A percentile compares a stretch with the other conserved stretches of the same genome.
Evolutionary conservation across 1,139 yeast species (phyloP).

Genomic region (Kodamaea arcana): DNA sequence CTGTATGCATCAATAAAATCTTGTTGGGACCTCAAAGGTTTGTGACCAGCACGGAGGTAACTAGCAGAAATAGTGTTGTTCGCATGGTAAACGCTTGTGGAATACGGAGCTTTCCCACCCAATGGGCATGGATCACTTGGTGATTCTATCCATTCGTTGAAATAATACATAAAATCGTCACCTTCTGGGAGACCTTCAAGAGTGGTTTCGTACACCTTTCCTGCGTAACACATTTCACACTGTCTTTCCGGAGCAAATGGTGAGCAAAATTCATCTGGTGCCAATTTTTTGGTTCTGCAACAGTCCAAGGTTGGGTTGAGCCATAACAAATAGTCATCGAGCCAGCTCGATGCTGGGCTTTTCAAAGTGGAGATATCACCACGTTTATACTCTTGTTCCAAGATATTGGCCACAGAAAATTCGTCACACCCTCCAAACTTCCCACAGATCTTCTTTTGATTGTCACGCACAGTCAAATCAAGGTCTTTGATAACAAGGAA

Average conservation of each 20-base stretch:
- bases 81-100: conserved; percentile 48
- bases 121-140: conserved; percentile 90
- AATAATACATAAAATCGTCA: conserved; percentile 65
- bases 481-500: conserved; percentile 71
- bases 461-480: conserved; percentile 55
- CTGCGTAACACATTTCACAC: conserved; percentile 67
- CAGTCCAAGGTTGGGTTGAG: conserved; percentile 85
- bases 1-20: conserved; percentile 82
- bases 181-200: conserved; percentile 87
- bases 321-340: conserved; percentile 86
- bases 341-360: conserved; percentile 88
- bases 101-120: conserved; percentile 93
- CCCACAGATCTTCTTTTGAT: conserved; percentile 80
- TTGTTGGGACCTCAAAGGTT: conserved; percentile 72
- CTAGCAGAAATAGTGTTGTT: conserved; percentile 50
- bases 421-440: conserved; percentile 80
- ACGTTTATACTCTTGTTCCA: conserved; percentile 81
- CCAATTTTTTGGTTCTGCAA: conserved; percentile 58
- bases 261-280: conserved; percentile 49
- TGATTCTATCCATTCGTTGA: conserved; percentile 79
- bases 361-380: conserved; percentile 59
- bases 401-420: conserved; percentile 72
- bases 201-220: conserved; percentile 60
- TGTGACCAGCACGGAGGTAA: conserved; percentile 75
- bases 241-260: conserved; percentile 67